Conservation (phyloP, 305 asterid species). For the Salvia sclarea region DNA sequence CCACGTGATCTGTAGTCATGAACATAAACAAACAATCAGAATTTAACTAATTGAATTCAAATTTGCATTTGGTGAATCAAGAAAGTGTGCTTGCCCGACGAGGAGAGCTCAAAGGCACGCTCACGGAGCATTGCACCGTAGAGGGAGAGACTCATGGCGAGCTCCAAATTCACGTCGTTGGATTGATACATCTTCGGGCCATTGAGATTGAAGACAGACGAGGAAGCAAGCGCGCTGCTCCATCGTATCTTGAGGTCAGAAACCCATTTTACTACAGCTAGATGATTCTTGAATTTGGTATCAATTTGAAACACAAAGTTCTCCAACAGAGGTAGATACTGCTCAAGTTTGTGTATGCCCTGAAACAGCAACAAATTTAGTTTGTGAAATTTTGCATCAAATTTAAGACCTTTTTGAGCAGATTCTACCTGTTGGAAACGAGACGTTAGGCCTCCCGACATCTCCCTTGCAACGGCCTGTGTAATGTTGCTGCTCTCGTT, state of each 20-base stretch:
- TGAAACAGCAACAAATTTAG: background rate
- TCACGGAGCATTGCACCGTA: constrained; percentile 61
- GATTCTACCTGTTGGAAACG: constrained; percentile 54
- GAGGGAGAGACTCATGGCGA: constrained; percentile 51
- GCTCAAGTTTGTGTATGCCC: constrained; percentile 67
- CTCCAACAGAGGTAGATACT: constrained; percentile 57
- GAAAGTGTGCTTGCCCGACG: constrained; percentile 41
- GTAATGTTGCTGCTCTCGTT: constrained; percentile 45
- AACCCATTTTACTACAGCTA: constrained; percentile 32
- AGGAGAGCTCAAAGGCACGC: constrained; percentile 49
- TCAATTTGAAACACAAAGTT: constrained; percentile 43
- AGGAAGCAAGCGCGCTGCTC: constrained; percentile 50
- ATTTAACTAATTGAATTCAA: no score
- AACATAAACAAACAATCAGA: constrained; percentile 23
- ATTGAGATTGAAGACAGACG: constrained; percentile 38
- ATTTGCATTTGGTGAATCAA: background rate
- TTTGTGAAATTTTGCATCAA: no score
- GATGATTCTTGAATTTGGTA: constrained; percentile 10
- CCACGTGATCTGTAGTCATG: constrained; percentile 52
- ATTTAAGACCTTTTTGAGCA: no score
- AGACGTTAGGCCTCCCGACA: constrained; percentile 69
- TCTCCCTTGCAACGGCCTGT: constrained; percentile 65
- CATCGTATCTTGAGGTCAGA: constrained; percentile 55
- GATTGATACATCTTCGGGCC: constrained; percentile 46
- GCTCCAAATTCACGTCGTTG: constrained; percentile 49